Conservation (phyloP, 2,329 filamentous ascomycete species). For the Penicillium psychrosexuale region DNA sequence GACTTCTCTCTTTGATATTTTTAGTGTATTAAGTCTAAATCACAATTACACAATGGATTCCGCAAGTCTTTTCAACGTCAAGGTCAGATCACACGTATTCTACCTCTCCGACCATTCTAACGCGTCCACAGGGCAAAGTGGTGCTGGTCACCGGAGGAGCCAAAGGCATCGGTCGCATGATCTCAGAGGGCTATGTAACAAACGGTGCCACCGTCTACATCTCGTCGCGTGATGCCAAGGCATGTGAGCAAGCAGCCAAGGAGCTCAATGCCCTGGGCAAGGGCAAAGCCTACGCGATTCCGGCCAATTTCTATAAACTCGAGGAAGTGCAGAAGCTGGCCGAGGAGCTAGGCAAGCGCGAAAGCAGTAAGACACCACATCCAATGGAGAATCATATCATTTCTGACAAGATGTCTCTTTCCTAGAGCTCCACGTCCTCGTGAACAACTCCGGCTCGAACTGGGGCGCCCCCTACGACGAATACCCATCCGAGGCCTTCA, state of each 20-base stretch:
- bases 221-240: constrained; percentile 52
- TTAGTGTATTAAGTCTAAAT: background rate
- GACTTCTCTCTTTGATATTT: background rate
- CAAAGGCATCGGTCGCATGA: constrained; percentile 54
- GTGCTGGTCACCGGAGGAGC: constrained; percentile 53
- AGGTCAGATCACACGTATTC: constrained; percentile 47
- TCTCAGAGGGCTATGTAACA: constrained; percentile 52
- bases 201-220: constrained; percentile 55
- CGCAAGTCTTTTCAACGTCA: constrained; percentile 56
- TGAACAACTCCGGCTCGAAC: constrained; percentile 55
- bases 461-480: constrained; percentile 58
- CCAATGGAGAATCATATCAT: background rate
- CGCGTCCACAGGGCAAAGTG: constrained; percentile 38
- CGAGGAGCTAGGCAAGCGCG: constrained; percentile 48
- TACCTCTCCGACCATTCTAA: constrained; percentile 48
- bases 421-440: constrained; percentile 47
- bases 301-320: constrained; percentile 53
- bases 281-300: constrained; percentile 51
- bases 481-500: constrained; percentile 57
- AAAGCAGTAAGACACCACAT: constrained; percentile 57
- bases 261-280: constrained; percentile 53
- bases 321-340: constrained; percentile 50
- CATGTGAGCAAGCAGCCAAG: constrained; percentile 46
- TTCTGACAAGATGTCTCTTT: background rate
- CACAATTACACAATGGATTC: constrained; percentile 49